phyloP scores from a whole-genome alignment of 805 yeast genomes.

The Citeromyces nyonsensis region DNA sequence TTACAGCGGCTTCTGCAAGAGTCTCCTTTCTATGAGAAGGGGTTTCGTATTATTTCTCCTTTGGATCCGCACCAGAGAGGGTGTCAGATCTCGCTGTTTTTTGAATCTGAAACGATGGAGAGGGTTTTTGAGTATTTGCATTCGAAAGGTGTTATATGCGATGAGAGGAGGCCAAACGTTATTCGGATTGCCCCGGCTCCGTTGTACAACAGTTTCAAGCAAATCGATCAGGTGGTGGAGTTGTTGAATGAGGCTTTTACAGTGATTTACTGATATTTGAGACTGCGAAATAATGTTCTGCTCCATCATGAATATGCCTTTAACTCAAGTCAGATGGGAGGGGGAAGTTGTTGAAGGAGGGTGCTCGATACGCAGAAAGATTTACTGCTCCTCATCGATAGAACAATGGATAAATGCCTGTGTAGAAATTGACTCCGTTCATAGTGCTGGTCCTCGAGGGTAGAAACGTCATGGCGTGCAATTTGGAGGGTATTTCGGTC shows the following conservation, averaged over 20 bases:
- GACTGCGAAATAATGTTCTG: too few relatives aligned
- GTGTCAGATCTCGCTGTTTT: conserved; percentile 66
- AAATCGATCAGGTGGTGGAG: conserved; percentile 31
- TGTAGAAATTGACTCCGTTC: too few relatives aligned
- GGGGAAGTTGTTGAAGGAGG: too few relatives aligned
- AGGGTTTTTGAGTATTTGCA: conserved; percentile 49
- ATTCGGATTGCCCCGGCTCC: conserved; percentile 82
- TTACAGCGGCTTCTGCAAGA: conserved; percentile 28
- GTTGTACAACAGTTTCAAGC: conserved; percentile 62
- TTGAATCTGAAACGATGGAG: conserved; percentile 22
- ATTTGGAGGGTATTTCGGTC: too few relatives aligned
- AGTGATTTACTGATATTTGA: too few relatives aligned
- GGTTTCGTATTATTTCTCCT: conserved; percentile 67
- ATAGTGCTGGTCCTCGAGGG: too few relatives aligned
- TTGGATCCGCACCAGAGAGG: conserved; percentile 44
- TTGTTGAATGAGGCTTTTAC: conserved; percentile 24
- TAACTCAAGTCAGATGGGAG: too few relatives aligned
- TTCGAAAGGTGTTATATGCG: conserved; percentile 56
- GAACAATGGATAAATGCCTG: too few relatives aligned
- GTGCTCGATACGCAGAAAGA: too few relatives aligned
- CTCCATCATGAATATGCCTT: too few relatives aligned
- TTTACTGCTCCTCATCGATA: too few relatives aligned
- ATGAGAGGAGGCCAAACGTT: conserved; percentile 85
- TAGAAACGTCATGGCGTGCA: too few relatives aligned
- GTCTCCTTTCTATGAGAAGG: conserved; percentile 25